phyloP scores from a whole-genome alignment of 1,139 yeast genomes.

The Saccharomyces pastorianus region DNA sequence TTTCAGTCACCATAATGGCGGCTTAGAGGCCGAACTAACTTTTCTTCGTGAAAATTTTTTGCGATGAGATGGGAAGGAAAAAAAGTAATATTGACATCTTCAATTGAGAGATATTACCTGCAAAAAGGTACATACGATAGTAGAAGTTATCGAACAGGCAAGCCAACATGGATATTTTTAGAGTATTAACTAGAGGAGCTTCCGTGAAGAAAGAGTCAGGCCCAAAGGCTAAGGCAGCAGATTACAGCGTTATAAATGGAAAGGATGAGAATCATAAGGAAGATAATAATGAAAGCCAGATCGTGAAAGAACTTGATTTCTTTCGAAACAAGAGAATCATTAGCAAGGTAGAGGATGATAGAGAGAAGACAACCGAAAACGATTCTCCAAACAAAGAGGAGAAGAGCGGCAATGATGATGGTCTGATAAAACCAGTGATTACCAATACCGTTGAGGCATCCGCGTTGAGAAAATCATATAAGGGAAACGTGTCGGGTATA shows the following conservation, averaged over 20 bases:
- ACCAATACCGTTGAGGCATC: conserved; percentile 50
- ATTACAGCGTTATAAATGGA: conserved; percentile 21
- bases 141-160: background rate
- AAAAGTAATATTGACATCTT: too few relatives aligned
- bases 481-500: conserved; percentile 62
- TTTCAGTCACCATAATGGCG: background rate
- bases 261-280: conserved; percentile 13
- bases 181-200: conserved; percentile 81
- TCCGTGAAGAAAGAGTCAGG: conserved; percentile 46
- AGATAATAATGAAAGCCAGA: conserved; percentile 36
- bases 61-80: too few relatives aligned
- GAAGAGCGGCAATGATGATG: conserved; percentile 12
- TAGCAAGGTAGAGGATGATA: conserved; percentile 19
- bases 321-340: conserved; percentile 49
- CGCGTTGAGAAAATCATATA: conserved; percentile 45
- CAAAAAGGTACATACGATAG: background rate
- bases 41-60: too few relatives aligned
- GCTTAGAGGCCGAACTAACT: background rate
- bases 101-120: too few relatives aligned
- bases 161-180: conserved; percentile 71
- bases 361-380: conserved; percentile 21
- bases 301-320: conserved; percentile 61
- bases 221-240: conserved; percentile 20
- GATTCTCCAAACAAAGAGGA: conserved; percentile 21
- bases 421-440: conserved; percentile 36